A percentile compares a stretch with the other conserved stretches of the same genome.
Evolutionary conservation across 352 stramenopile genomes (phyloP).

Genomic region (Phytophthora fragariaefolia): DNA sequence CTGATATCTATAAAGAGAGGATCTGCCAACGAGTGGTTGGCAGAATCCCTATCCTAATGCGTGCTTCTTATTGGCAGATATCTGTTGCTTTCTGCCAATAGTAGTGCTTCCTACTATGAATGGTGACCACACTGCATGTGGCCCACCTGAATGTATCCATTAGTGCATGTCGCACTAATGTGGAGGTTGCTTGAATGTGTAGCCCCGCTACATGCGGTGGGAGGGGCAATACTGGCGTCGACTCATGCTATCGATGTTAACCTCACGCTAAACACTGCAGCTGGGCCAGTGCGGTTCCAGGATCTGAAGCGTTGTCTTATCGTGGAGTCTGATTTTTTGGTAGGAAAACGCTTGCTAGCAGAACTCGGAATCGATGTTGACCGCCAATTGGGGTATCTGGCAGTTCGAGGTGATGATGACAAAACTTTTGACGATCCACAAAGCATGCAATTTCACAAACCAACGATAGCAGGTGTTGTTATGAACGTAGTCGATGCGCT

Average conservation of each 20-base stretch:
- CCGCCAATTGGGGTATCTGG: slow-evolving; percentile 8
- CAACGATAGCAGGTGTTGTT: background rate
- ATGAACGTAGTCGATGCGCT: background rate
- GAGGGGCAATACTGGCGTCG: slow-evolving; percentile 6
- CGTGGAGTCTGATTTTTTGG: slow-evolving; percentile 11
- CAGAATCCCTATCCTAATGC: too few species aligned
- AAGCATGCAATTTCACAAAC: background rate
- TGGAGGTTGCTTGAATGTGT: too few species aligned
- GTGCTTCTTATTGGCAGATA: too few species aligned
- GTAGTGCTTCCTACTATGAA: too few species aligned
- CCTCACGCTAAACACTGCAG: slow-evolving; percentile 11
- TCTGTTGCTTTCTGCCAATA: too few species aligned
- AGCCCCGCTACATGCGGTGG: too few species aligned
- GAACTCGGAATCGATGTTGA: background rate
- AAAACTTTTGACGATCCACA: background rate
- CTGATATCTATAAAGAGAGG: too few species aligned
- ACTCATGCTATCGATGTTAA: slow-evolving; percentile 14
- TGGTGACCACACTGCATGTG: too few species aligned
- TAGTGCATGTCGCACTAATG: too few species aligned
- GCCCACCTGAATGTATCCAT: too few species aligned
- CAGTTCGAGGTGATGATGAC: background rate
- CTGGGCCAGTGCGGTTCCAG: slow-evolving; percentile 14
- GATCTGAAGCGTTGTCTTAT: slow-evolving; percentile 9
- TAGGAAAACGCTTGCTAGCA: background rate
- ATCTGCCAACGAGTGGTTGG: too few species aligned